Evolutionary conservation across 1,284 basidiomycete species (phyloP), one percentile per base, ranked within the genome.

Genomic region (Coriolopsis trogii): DNA sequence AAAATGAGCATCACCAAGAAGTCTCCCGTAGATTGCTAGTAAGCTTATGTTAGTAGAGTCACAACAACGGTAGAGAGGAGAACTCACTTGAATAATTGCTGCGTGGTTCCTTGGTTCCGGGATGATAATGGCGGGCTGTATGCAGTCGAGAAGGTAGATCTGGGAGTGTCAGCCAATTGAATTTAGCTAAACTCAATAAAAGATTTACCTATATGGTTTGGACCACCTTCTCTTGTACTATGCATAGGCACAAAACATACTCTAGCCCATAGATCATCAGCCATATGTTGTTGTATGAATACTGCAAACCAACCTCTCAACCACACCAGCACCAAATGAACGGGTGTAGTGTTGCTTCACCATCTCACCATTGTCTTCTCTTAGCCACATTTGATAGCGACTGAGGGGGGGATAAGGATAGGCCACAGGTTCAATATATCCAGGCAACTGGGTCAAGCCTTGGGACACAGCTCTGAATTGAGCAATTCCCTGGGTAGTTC

Each of bases 341-440:
- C 59, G 68, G 0, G 84, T 80, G 55, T 83, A 84, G 50, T 87
- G 85, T 38, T 76, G 70, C 3, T 61, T 60, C 23, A 77, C 70
- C 36, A 64, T 61, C 21, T 53, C 58, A 36, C 58, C 66, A 25
- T 41, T 52, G 50, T 60, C 65, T 36, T 66, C 63, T 44, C 86
- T 73, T 43, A 83, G 62, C 75, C 76, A 79, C 39, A 63, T 67
- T 62, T 89, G 86, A 62, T 82, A 89, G 6, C 76, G 68, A 46
- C 78, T 86, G 43, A 75, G 70, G 0, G 86, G 83, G 21, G 60
- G 56, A 6, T 64, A 67, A 2, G 65, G 59, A 59, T 89, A 84
- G n/a, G 61, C 44, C 0, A 64, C 65, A 6, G 78, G 72, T 6
- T 70, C 59, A 1, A 68, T 63, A 59, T 74, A 89, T 1, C 87